Percentiles rank a stretch among this genome's conserved stretches.
phyloP scores from a whole-genome alignment of 2,329 filamentous ascomycete genomes.

The Rosellinia necatrix region DNA sequence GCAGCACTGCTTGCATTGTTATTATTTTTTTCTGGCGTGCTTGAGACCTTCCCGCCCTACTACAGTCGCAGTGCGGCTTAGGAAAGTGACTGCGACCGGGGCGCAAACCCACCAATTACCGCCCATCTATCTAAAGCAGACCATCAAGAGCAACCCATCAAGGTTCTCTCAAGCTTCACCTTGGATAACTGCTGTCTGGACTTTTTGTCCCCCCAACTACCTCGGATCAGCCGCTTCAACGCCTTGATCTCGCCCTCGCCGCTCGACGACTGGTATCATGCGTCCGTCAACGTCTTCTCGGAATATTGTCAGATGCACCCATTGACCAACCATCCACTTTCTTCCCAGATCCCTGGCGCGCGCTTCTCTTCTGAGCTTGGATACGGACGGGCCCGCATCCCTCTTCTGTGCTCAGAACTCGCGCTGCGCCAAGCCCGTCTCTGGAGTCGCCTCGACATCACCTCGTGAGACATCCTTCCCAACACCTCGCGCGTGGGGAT shows the following conservation, averaged over 20 bases:
- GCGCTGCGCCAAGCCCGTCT: background rate
- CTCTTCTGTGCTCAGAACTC: background rate
- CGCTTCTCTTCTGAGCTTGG: background rate
- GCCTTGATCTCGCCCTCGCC: background rate
- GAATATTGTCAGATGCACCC: no score
- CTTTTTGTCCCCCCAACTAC: background rate
- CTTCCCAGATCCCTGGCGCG: background rate
- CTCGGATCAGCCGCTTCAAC: background rate
- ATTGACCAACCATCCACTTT: no score
- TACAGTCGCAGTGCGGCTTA: background rate
- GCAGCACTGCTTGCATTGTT: no score
- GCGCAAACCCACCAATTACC: background rate
- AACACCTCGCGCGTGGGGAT: no score
- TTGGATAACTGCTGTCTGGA: slow-evolving; percentile 6
- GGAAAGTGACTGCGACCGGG: no score
- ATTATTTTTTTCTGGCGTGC: background rate
- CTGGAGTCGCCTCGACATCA: background rate
- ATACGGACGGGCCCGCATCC: background rate
- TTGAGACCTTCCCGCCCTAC: background rate
- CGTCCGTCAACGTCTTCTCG: background rate
- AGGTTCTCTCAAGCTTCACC: slow-evolving; percentile 21
- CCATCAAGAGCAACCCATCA: no score
- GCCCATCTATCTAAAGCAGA: background rate
- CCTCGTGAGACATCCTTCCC: no score
- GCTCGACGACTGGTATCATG: no score